Conservation (phyloP, 371 early-diverging fungal genomes). For the Zychaea mexicana region DNA sequence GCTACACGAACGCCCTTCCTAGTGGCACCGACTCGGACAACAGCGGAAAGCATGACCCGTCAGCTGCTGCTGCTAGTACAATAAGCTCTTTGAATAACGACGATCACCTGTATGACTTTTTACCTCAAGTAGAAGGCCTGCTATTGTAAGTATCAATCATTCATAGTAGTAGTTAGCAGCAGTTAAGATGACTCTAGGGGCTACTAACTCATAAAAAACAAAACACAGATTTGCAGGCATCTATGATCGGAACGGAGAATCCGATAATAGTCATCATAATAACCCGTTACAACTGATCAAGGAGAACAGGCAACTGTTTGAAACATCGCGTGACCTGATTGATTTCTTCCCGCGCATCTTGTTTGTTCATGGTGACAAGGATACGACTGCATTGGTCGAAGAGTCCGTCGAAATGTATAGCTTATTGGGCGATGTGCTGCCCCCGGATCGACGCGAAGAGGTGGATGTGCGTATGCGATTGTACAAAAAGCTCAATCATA, state of each 20-base stretch:
- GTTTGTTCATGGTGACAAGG: slow-evolving; percentile 50
- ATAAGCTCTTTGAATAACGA: not conserved
- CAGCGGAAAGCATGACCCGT: slow-evolving; percentile 15
- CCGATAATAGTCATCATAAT: too few relatives aligned
- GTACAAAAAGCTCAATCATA: slow-evolving; percentile 46
- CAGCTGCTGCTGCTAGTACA: not conserved
- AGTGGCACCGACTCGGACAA: not conserved
- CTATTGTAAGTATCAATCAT: slow-evolving; percentile 38
- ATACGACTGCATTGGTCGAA: slow-evolving; percentile 32
- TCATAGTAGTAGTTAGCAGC: too few relatives aligned
- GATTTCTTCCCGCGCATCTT: slow-evolving; percentile 47
- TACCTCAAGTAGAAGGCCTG: slow-evolving; percentile 59
- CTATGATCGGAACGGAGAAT: slow-evolving; percentile 52
- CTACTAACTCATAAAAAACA: not conserved
- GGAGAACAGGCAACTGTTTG: slow-evolving; percentile 25
- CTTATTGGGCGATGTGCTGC: slow-evolving; percentile 36
- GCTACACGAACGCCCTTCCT: not conserved
- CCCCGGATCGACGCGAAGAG: slow-evolving; percentile 33
- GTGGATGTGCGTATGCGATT: slow-evolving; percentile 45
- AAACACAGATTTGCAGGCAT: slow-evolving; percentile 54
- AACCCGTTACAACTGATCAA: slow-evolving; percentile 30
- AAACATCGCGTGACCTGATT: slow-evolving; percentile 31
- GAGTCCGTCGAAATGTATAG: slow-evolving; percentile 47
- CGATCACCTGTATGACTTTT: slow-evolving; percentile 19
- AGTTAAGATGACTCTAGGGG: not conserved